phyloP scores from a whole-genome alignment of 345 rosid species.

The Crucihimalaya himalaica region DNA sequence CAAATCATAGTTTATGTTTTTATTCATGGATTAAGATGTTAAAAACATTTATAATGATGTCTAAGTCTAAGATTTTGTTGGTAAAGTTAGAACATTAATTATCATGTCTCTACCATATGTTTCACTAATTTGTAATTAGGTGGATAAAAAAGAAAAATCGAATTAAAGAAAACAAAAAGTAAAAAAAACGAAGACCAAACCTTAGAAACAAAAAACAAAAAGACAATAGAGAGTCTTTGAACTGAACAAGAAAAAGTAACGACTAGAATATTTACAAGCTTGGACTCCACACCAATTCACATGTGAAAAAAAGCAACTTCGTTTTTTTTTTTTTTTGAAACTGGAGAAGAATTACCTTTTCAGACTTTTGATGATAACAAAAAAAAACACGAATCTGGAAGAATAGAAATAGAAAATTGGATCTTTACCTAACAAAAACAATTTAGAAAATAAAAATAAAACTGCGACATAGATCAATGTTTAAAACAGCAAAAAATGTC shows the following conservation, averaged over 20 bases:
- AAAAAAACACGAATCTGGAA: background rate
- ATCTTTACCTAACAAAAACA: background rate
- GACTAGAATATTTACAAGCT: slow-evolving; percentile 32
- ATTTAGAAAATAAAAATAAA: slow-evolving; percentile 9
- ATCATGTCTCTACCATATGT: slow-evolving; percentile 3
- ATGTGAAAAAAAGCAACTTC: slow-evolving; percentile 6
- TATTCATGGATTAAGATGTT: slow-evolving; percentile 14
- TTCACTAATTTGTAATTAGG: slow-evolving; percentile 14
- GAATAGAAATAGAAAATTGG: background rate
- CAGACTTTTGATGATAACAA: slow-evolving; percentile 11
- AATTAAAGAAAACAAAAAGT: background rate
- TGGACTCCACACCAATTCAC: slow-evolving; percentile 21
- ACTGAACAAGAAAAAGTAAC: slow-evolving; percentile 37
- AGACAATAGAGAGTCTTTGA: slow-evolving; percentile 43
- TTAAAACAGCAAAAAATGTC: background rate
- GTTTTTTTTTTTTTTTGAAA: background rate
- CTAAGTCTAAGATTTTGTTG: slow-evolving; percentile 13
- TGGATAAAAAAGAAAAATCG: background rate
- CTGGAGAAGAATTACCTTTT: slow-evolving; percentile 3
- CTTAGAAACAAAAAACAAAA: slow-evolving; percentile 23
- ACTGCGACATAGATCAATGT: background rate
- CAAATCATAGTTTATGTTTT: background rate
- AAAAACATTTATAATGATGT: slow-evolving; percentile 19
- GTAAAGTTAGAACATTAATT: slow-evolving; percentile 19
- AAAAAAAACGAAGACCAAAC: slow-evolving; percentile 8